These are phyloP conservation scores for Solanum ahanhuiri DNA, from an alignment of 257 asterid species.

Conservation along the genomic window DNA sequence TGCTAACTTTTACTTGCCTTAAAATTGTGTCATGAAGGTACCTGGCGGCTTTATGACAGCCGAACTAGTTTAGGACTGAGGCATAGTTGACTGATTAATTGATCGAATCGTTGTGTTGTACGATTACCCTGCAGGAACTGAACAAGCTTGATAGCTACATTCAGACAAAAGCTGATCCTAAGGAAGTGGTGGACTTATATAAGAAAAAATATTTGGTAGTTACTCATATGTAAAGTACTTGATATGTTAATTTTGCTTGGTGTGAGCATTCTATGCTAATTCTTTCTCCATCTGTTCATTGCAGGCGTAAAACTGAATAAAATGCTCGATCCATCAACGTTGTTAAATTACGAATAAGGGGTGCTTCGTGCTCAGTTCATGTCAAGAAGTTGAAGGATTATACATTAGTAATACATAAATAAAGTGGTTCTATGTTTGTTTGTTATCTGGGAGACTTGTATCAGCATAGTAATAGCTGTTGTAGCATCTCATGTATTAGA, in stretches of 20 bases:
- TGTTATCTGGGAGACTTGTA: background rate
- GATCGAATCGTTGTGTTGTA: background rate
- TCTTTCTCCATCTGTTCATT: background rate
- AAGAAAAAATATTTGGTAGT: constrained; percentile 21
- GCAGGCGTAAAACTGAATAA: background rate
- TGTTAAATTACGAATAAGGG: background rate
- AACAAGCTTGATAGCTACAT: constrained; percentile 55
- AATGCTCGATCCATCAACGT: background rate
- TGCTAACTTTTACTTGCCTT: background rate
- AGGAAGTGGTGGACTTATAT: constrained; percentile 16
- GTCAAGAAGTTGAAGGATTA: background rate
- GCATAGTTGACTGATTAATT: background rate
- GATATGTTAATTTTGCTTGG: background rate
- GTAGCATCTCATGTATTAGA: background rate
- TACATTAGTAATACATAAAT: background rate
- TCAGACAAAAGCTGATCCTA: constrained; percentile 53
- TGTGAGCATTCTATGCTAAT: background rate
- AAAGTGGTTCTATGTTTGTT: background rate
- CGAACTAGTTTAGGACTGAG: background rate
- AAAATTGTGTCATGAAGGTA: background rate
- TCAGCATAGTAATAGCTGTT: background rate
- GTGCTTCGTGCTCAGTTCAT: background rate
- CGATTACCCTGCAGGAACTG: constrained; percentile 23
- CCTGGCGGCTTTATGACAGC: background rate
- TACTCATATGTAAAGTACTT: background rate